phyloP scores from a whole-genome alignment of 768 basidiomycete genomes.

The Sporobolomyces phaffii region DNA sequence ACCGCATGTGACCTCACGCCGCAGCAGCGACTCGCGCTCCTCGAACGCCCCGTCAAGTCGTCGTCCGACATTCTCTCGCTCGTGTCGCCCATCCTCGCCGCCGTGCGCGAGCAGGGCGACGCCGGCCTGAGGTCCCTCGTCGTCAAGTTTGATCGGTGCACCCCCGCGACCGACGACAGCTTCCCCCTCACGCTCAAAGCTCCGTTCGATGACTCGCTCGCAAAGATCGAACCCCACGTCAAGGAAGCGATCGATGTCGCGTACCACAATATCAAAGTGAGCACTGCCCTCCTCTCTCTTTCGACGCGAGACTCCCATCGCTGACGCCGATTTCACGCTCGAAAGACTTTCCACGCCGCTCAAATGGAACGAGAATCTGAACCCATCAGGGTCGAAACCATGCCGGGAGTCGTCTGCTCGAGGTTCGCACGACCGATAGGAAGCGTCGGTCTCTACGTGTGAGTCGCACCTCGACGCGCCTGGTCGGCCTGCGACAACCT shows the following conservation, averaged over 20 bases:
- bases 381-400: slow-evolving; percentile 77
- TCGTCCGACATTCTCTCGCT: slow-evolving; percentile 80
- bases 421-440: slow-evolving; percentile 92
- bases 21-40: slow-evolving; percentile 1
- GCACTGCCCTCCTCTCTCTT: background rate
- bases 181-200: slow-evolving; percentile 54
- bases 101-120: slow-evolving; percentile 78
- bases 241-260: slow-evolving; percentile 79
- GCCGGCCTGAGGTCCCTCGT: slow-evolving; percentile 78
- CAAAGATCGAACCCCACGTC: slow-evolving; percentile 60
- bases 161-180: slow-evolving; percentile 59
- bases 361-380: slow-evolving; percentile 62
- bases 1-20: slow-evolving; percentile 14
- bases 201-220: slow-evolving; percentile 60
- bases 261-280: slow-evolving; percentile 70
- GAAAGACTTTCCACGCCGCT: slow-evolving; percentile 72
- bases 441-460: slow-evolving; percentile 87
- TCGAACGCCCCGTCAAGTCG: slow-evolving; percentile 72
- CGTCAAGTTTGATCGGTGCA: slow-evolving; percentile 83
- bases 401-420: slow-evolving; percentile 94
- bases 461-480: background rate
- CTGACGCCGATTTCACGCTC: background rate
- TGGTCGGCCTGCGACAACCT: too few species aligned
- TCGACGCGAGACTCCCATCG: background rate
- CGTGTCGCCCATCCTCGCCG: slow-evolving; percentile 87